Base-by-base conservation (phyloP, 768 basidiomycete genomes). In the Holtermannia corniformis region DNA sequence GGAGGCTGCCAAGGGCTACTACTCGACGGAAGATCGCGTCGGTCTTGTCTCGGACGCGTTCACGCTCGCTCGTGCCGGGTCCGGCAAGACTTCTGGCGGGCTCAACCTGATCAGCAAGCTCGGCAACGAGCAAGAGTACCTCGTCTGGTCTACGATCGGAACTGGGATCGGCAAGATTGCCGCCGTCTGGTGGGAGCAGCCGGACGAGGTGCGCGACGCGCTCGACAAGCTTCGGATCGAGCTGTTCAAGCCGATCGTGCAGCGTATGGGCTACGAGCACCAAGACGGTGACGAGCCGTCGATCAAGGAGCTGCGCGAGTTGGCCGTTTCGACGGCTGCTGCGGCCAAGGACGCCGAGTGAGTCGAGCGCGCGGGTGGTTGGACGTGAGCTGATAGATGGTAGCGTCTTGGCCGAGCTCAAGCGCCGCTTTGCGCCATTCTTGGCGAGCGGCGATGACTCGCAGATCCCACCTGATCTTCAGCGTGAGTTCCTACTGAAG, bases 31-130 rank as follows among this genome's bases (percentile, higher is more conserved):
- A 52, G 93, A 99, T 67, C 81, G 88, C 21, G 83, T 96, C 61
- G 92, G 92, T 16, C 77, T 99, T 23, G 81, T 93, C 20, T 80
- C 84, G 46, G 95, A 97, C 63, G 78, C 84, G 0, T 77, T 85
- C 64, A 84, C 84, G 0, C 79, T 96, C 25, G 80, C 87, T 46
- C 81, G 83, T 64, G 85, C 89, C 19, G 91, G 91, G 2, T 80
- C 86, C 62, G 76, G 82, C 45, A 78, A 82, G 54, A 78, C 88
- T 27, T 88, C 87, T 62, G 83, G 82, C 56, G 81, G 84, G 1
- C 76, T 99, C 60, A 81, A 79, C 21, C 76, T 96, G 43, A 76
- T 90, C 43, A 76, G 84, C 47, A 77, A 78, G 43, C 75, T 92
- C 60, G 67, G 59, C 0, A 74, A 78, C 43, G 93, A 95, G 75